A percentile compares a stretch with the other conserved stretches of the same genome.
Evolutionary conservation across 257 asterid species (phyloP).

Genomic region (Perilla frutescens): DNA sequence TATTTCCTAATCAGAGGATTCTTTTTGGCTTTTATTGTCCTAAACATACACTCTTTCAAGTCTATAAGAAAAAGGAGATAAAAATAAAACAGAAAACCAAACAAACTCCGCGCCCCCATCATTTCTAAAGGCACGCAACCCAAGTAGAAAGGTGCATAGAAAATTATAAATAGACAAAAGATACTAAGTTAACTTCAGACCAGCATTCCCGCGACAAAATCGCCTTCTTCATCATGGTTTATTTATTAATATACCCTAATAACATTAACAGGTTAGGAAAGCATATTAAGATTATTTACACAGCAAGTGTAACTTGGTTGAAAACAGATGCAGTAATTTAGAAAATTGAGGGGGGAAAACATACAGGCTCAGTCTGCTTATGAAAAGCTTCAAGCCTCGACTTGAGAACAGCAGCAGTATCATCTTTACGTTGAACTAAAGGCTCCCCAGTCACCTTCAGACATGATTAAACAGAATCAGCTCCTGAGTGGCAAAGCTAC

Average conservation of each 20-base stretch:
- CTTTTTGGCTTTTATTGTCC: neutral
- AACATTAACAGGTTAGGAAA: slow-evolving; percentile 3
- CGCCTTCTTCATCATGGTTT: neutral
- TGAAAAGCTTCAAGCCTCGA: slow-evolving; percentile 96
- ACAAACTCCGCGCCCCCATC: neutral
- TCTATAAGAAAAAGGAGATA: neutral
- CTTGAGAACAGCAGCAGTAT: slow-evolving; percentile 88
- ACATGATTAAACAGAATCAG: slow-evolving; percentile 34
- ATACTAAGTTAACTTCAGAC: neutral
- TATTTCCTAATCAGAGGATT: neutral
- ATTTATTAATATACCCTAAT: slow-evolving; percentile 9
- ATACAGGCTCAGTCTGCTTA: slow-evolving; percentile 88
- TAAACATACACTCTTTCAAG: neutral
- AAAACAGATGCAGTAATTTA: slow-evolving; percentile 9
- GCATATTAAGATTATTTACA: slow-evolving; percentile 10
- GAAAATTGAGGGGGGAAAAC: slow-evolving; percentile 23
- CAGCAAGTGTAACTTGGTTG: neutral
- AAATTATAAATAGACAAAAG: neutral
- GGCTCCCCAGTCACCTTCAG: slow-evolving; percentile 83
- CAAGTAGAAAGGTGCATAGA: neutral
- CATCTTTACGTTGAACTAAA: slow-evolving; percentile 91
- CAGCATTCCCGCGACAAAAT: slow-evolving; percentile 15
- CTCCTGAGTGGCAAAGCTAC: neutral
- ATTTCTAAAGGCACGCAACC: neutral
- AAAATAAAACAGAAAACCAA: neutral